Evolutionary conservation across 495 filamentous ascomycete species (phyloP).

Genomic region (Aspergillus carlsbadensis): DNA sequence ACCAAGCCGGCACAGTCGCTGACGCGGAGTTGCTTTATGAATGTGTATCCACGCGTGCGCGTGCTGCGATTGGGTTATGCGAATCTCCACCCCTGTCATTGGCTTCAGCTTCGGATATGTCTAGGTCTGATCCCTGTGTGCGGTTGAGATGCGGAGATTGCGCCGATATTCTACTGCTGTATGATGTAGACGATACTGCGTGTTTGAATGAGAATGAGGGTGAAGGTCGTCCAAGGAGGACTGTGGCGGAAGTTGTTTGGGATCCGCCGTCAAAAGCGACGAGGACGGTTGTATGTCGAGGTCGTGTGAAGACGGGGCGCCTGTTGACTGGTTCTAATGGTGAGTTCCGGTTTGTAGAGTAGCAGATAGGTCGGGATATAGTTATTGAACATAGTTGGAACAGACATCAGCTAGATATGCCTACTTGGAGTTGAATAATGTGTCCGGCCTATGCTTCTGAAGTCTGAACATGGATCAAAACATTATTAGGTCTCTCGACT

Average conservation of each 20-base stretch:
- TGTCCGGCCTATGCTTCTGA: no score
- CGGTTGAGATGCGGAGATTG: conserved; percentile 12
- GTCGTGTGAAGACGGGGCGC: conserved; percentile 17
- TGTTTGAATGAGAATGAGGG: conserved; percentile 13
- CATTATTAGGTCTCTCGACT: no score
- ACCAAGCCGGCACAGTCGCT: conserved; percentile 61
- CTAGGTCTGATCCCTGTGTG: background rate
- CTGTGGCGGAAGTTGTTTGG: conserved; percentile 41
- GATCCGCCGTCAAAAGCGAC: conserved; percentile 29
- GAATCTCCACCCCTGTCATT: no score
- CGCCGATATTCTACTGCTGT: conserved; percentile 31
- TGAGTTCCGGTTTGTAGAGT: conserved; percentile 7
- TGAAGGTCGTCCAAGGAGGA: conserved; percentile 24
- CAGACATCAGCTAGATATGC: no score
- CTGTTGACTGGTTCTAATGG: background rate
- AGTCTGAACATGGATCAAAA: no score
- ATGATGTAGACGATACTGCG: conserved; percentile 32
- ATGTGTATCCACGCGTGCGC: conserved; percentile 60
- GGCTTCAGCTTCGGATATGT: no score
- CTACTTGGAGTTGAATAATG: background rate
- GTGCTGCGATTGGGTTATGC: conserved; percentile 40
- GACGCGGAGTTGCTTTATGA: conserved; percentile 62
- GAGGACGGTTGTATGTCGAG: conserved; percentile 27
- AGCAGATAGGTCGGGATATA: no score
- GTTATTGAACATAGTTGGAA: no score